These are phyloP conservation scores for Asterochloris erici DNA, from an alignment of 139 green algal genomes.

Conservation along the genomic window DNA sequence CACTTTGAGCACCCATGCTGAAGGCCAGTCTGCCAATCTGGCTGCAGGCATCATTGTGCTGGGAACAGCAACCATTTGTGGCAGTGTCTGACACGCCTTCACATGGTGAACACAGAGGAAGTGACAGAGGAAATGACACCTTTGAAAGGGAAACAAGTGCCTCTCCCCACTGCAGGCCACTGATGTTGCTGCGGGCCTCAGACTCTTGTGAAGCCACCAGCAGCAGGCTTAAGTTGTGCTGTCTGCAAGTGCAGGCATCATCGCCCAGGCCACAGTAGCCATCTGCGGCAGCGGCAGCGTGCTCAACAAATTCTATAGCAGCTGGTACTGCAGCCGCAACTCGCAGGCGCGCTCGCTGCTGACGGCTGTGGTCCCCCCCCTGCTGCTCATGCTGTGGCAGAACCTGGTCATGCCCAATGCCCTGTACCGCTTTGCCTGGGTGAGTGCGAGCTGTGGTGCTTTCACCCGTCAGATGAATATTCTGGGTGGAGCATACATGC, in stretches of 20 bases:
- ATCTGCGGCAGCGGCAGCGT: constrained; percentile 34
- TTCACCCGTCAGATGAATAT: too few species aligned
- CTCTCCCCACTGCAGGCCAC: neutral
- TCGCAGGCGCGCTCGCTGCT: constrained; percentile 47
- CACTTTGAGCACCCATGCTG: too few species aligned
- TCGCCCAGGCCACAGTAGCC: constrained; percentile 43
- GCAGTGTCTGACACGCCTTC: too few species aligned
- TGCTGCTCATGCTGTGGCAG: constrained; percentile 82
- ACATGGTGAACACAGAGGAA: neutral
- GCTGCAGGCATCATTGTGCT: too few species aligned
- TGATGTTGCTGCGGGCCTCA: neutral
- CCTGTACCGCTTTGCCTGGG: constrained; percentile 36
- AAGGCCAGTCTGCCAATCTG: too few species aligned
- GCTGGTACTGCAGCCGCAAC: constrained; percentile 59
- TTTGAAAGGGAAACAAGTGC: neutral
- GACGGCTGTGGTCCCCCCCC: constrained; percentile 64
- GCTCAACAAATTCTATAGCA: constrained; percentile 12
- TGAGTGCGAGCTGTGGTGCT: neutral
- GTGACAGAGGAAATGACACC: neutral
- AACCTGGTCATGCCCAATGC: constrained; percentile 69
- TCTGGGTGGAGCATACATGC: too few species aligned
- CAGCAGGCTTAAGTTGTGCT: neutral
- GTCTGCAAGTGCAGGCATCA: constrained; percentile 10
- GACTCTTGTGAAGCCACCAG: neutral
- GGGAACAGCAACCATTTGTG: too few species aligned